Conservation (phyloP, 331 rosid species). For the Telfairia occidentalis region DNA sequence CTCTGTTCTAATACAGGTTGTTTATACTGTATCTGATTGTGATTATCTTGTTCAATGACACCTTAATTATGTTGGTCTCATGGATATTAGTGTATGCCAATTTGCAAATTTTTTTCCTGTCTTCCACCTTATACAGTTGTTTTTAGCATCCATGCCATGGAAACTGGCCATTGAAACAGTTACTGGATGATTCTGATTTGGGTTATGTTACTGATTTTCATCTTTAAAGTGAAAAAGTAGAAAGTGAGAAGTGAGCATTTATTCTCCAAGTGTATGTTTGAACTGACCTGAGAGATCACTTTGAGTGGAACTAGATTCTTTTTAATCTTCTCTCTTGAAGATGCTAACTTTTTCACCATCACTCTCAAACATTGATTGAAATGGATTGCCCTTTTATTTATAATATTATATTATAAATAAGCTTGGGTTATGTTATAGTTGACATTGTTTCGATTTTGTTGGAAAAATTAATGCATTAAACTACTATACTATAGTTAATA, state of each 20-base stretch:
- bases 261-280: not conserved
- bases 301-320: not conserved
- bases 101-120: not conserved
- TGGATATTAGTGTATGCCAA: not conserved
- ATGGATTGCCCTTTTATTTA: not conserved
- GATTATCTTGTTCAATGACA: slow-evolving; percentile 11
- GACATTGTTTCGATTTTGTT: not conserved
- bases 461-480: not conserved
- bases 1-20: slow-evolving; percentile 10
- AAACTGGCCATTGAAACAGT: too few species aligned
- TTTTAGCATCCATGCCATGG: too few species aligned
- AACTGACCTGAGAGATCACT: not conserved
- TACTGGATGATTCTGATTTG: not conserved
- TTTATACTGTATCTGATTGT: slow-evolving; percentile 14
- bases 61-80: slow-evolving; percentile 8
- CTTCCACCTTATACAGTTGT: too few species aligned
- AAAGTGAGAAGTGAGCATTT: not conserved
- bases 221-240: not conserved
- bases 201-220: not conserved
- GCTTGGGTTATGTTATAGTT: not conserved
- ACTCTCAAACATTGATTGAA: not conserved
- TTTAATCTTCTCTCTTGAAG: not conserved
- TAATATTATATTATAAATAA: not conserved
- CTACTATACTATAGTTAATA: not conserved
- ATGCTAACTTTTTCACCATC: not conserved